Percentiles rank a stretch among this genome's conserved stretches.
Conservation (phyloP, 1,139 yeast genomes). For the Protomyces macrosporus region DNA sequence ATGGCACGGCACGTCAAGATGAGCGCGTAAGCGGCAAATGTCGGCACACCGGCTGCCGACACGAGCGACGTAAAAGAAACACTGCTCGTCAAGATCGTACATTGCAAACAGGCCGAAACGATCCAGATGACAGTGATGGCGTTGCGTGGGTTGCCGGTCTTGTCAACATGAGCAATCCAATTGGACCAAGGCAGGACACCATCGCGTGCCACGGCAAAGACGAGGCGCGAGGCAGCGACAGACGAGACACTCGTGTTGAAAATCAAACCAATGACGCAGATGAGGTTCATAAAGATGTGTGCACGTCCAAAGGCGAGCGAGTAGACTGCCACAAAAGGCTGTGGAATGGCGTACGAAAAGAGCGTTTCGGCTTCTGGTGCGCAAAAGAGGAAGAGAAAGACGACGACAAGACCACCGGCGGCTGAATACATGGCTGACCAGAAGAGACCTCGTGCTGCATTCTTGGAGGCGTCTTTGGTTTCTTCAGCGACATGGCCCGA, state of each 20-base stretch:
- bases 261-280: conserved; percentile 32
- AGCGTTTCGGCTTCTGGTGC: conserved; percentile 45
- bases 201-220: conserved; percentile 36
- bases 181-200: conserved; percentile 36
- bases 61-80: conserved; percentile 36
- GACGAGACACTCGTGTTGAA: conserved; percentile 34
- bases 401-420: conserved; percentile 48
- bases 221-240: conserved; percentile 36
- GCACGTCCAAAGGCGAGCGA: conserved; percentile 36
- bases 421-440: conserved; percentile 53
- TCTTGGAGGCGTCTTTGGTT: conserved; percentile 52
- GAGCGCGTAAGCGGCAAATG: conserved; percentile 35
- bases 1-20: conserved; percentile 35
- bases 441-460: conserved; percentile 57
- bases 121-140: conserved; percentile 35
- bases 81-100: conserved; percentile 35
- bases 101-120: conserved; percentile 34
- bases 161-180: conserved; percentile 34
- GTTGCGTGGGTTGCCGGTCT: conserved; percentile 34
- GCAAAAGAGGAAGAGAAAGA: conserved; percentile 50
- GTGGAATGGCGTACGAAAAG: conserved; percentile 34
- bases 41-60: conserved; percentile 36
- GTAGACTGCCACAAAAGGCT: conserved; percentile 35
- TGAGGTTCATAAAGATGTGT: conserved; percentile 34
- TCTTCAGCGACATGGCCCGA: conserved; percentile 66